Evolutionary conservation across 495 filamentous ascomycete species (phyloP), one percentile per base, ranked within the genome.

Genomic region (Penicillium lividum): DNA sequence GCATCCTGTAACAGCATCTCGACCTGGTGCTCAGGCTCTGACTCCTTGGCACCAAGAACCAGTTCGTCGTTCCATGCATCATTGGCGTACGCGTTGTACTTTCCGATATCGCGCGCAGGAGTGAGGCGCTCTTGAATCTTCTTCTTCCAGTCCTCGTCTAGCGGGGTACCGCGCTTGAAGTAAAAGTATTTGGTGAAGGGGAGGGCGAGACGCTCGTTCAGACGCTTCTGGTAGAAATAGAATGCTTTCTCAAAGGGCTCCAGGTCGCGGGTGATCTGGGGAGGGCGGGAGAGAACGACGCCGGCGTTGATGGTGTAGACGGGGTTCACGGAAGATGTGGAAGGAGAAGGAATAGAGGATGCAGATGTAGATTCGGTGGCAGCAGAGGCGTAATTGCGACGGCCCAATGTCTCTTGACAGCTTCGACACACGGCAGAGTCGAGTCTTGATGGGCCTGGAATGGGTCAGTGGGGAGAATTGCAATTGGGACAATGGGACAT

Each of bases 111-210:
- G 65, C 89, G 84, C 38, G 90, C 88, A 1, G 90, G 75, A 38
- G 90, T 88, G 63, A 84, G 81, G 38, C 91, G 85, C 65, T 89
- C 86, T 63, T 81, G 80, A 44, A 88, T 80, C 74, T 97, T 96
- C 66, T 89, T 82, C 73, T 93, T 90, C 91, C 91, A 98, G 73
- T 97, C 94, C 27, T 88, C 77, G 63, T 96, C 91, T 6, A 83
- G 77, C 0, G 91, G 86, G 0, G 93, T 95, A 64, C 88, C 91
- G 61, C 86, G 87, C 80, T 95, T 96, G 88, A 92, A 96, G 82
- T 96, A 99, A 75, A 97, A 94, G 71, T 90, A 92, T 52, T 89
- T 84, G 16, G 88, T 89, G 78, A 99, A 99, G 3, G 93, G 93
- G 8, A 93, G 81, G 10, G 86, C 84, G 31, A 97, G 80, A 10